These are phyloP conservation scores for Chlamydomonas sp. DNA, from an alignment of 139 green algal species.

Conservation along the genomic window DNA sequence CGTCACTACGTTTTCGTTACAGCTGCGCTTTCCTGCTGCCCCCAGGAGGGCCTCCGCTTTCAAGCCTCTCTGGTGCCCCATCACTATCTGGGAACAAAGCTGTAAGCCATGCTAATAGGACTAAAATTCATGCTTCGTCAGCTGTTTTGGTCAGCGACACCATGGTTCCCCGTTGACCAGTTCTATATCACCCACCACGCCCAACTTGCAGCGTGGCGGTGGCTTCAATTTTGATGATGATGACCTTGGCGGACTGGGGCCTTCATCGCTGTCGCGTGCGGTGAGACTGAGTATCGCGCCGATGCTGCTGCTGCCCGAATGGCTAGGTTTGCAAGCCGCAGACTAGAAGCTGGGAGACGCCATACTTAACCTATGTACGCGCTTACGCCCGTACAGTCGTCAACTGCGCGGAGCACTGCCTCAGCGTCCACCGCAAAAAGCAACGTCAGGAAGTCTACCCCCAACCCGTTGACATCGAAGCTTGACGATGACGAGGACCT, in stretches of 20 bases:
- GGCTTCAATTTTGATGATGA: not conserved
- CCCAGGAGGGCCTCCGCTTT: not conserved
- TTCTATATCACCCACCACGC: not conserved
- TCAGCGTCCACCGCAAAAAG: not conserved
- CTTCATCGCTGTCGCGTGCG: not conserved
- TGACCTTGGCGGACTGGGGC: not conserved
- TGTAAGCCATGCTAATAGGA: not conserved
- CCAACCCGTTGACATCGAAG: not conserved
- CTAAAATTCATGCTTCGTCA: not conserved
- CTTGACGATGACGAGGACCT: constrained; percentile 25
- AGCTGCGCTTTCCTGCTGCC: not conserved
- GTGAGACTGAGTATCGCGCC: not conserved
- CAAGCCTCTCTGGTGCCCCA: not conserved
- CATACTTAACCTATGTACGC: no score
- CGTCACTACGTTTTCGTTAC: not conserved
- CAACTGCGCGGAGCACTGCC: not conserved
- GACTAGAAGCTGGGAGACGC: not conserved
- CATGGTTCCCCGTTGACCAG: not conserved
- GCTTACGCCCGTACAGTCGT: not conserved
- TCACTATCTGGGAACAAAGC: not conserved
- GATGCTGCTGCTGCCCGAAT: not conserved
- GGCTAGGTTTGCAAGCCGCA: not conserved
- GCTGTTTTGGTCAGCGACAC: no score
- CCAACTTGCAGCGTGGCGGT: not conserved
- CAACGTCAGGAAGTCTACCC: constrained; percentile 27